These are phyloP conservation scores for Cardamine occulta DNA, from an alignment of 345 rosid species.

Conservation along the genomic window DNA sequence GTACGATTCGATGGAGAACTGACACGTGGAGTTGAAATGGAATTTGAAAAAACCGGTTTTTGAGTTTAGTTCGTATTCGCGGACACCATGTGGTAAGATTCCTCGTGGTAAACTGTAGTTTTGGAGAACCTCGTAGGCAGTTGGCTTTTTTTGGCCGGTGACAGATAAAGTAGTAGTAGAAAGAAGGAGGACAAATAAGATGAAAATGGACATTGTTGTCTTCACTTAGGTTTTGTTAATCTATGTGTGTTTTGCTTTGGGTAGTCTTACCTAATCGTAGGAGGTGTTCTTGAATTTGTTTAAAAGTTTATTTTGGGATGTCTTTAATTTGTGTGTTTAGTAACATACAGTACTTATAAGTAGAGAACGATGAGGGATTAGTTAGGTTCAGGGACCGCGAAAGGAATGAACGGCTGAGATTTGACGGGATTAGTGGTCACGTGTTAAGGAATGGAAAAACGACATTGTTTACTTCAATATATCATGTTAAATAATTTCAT, in stretches of 20 bases:
- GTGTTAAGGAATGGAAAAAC: neutral
- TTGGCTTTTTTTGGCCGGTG: conserved; percentile 9
- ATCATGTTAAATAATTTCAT: neutral
- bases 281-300: neutral
- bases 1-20: conserved; percentile 51
- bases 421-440: neutral
- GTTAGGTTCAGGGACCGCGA: neutral
- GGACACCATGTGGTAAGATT: conserved; percentile 64
- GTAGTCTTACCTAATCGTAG: neutral
- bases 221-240: neutral
- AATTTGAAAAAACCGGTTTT: conserved; percentile 57
- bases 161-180: conserved; percentile 10
- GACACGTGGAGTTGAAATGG: conserved; percentile 49
- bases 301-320: conserved; percentile 6
- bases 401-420: conserved; percentile 24
- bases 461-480: neutral
- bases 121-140: conserved; percentile 56
- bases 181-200: conserved; percentile 11
- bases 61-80: conserved; percentile 54
- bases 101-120: conserved; percentile 60
- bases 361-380: neutral
- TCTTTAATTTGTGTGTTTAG: conserved; percentile 12
- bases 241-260: neutral
- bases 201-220: conserved; percentile 6
- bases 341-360: neutral